Percentiles rank a stretch among this genome's conserved stretches.
Conservation (phyloP, 2,329 filamentous ascomycete species). For the Aschersonia sp. region DNA sequence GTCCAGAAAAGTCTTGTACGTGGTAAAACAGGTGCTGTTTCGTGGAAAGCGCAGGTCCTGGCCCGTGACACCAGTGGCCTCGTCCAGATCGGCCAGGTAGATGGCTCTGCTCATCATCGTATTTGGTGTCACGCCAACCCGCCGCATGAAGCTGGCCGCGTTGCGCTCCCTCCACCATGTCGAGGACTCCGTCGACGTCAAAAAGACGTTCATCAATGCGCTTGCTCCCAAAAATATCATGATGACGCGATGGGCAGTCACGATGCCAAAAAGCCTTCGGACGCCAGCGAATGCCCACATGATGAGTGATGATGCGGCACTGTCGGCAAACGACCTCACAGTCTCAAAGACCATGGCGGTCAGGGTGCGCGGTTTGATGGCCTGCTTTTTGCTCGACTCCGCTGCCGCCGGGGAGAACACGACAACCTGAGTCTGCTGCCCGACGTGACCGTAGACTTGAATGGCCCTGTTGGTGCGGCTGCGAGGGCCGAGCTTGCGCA, state of each 20-base stretch:
- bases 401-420: slow-evolving; percentile 38
- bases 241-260: slow-evolving; percentile 62
- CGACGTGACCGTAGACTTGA: slow-evolving; percentile 65
- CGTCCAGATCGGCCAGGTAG: slow-evolving; percentile 68
- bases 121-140: slow-evolving; percentile 68
- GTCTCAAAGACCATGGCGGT: slow-evolving; percentile 60
- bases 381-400: slow-evolving; percentile 36
- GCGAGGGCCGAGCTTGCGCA: slow-evolving; percentile 58
- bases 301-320: slow-evolving; percentile 60
- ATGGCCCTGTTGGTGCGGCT: slow-evolving; percentile 65
- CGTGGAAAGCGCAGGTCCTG: slow-evolving; percentile 19
- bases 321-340: slow-evolving; percentile 58
- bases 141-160: slow-evolving; percentile 66
- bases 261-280: slow-evolving; percentile 50
- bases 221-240: slow-evolving; percentile 56
- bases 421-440: slow-evolving; percentile 50
- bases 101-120: slow-evolving; percentile 72
- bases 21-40: slow-evolving; percentile 44
- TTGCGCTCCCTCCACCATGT: slow-evolving; percentile 78
- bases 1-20: slow-evolving; percentile 45
- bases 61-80: slow-evolving; percentile 31
- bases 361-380: slow-evolving; percentile 47
- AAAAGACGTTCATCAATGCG: slow-evolving; percentile 56
- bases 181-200: slow-evolving; percentile 58
- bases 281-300: slow-evolving; percentile 60